Conservation (phyloP, 1,284 basidiomycete species). For the Athelia sp. region DNA sequence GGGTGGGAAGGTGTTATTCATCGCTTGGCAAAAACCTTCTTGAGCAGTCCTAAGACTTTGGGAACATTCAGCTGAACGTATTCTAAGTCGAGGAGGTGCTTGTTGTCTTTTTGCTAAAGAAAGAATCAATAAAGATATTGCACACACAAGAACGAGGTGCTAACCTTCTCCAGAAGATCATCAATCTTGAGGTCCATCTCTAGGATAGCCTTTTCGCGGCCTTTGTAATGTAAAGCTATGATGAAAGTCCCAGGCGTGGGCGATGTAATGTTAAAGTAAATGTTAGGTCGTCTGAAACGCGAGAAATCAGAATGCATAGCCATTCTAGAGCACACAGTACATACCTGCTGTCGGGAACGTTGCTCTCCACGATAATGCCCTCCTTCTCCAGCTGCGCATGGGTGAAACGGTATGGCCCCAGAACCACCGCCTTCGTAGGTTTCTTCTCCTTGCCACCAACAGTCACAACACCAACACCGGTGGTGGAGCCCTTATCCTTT, state of each 20-base stretch:
- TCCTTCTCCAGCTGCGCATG: constrained; percentile 99
- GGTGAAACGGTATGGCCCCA: constrained; percentile 96
- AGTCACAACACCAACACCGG: constrained; percentile 90
- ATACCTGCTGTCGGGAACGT: constrained; percentile 95
- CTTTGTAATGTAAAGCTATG: constrained; percentile 98
- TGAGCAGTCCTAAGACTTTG: constrained; percentile 87
- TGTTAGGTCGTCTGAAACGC: constrained; percentile 78
- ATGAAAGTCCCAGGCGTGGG: constrained; percentile 98
- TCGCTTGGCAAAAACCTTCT: constrained; percentile 87
- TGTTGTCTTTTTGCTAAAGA: constrained; percentile 96
- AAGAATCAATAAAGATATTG: constrained; percentile 10
- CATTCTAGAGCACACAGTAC: constrained; percentile 20
- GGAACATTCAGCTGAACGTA: constrained; percentile 97
- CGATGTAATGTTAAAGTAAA: constrained; percentile 98
- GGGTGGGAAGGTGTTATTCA: constrained; percentile 33
- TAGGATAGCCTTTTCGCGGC: constrained; percentile 97
- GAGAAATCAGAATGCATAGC: constrained; percentile 3
- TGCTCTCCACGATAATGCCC: constrained; percentile 98
- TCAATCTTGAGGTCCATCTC: constrained; percentile 99
- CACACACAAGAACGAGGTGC: constrained; percentile 13
- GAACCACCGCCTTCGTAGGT: constrained; percentile 74
- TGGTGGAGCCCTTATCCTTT: constrained; percentile 80
- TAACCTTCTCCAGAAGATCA: constrained; percentile 92
- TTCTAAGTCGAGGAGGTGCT: constrained; percentile 91
- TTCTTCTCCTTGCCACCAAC: constrained; percentile 99